Evolutionary conservation across 129 eudicot species (phyloP), one percentile per base, ranked within the genome.

Genomic region (Glebionis coronaria): DNA sequence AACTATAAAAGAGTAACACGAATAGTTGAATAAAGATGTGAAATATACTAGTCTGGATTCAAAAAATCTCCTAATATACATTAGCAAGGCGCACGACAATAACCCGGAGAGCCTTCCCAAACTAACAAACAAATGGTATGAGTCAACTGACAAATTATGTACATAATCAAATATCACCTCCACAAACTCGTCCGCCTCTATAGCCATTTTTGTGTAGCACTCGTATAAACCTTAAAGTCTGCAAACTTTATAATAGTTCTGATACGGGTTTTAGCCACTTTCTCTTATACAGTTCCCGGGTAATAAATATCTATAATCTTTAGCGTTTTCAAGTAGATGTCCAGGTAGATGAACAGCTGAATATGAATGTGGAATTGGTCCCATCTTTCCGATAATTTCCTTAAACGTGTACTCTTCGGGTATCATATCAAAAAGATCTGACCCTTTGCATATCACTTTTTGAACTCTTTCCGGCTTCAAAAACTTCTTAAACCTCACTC

Each of bases 341-440:
- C 83, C 82, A 0, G 97, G 97, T 52, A 91, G 96, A 83, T 91
- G 92, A 67, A 88, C 97, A 3, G 90, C 97, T 0, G 97, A 91
- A 71, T 85, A 91, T 7, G 97, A 91, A 79, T 83, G 95, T 11
- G 97, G 96, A 21, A 91, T 80, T 44, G 95, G 85, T 9, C 97
- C 97, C 97, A 90, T 80, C 55, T 87, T 90, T 44, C 87, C 95
- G 2, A 90, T 90, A 0, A 90, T 82, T n/a, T 85, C 97, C 82
- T 78, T 83, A 46, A 91, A 91, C 1, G 91, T 85, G 53, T 91
- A 87, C 78, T 91, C 97, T 65, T 91, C 97, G 0, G 97, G 97
- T 14, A 91, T 63, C 97, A 91, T 91, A 47, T 91, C 97, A 51
- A 87, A 91, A 57, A 91, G 79, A 70, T 91, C 90, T 12, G 88